Evolutionary conservation across 2,329 filamentous ascomycete species (phyloP), one percentile per base, ranked within the genome.

Genomic region (Diaporthe sp.): DNA sequence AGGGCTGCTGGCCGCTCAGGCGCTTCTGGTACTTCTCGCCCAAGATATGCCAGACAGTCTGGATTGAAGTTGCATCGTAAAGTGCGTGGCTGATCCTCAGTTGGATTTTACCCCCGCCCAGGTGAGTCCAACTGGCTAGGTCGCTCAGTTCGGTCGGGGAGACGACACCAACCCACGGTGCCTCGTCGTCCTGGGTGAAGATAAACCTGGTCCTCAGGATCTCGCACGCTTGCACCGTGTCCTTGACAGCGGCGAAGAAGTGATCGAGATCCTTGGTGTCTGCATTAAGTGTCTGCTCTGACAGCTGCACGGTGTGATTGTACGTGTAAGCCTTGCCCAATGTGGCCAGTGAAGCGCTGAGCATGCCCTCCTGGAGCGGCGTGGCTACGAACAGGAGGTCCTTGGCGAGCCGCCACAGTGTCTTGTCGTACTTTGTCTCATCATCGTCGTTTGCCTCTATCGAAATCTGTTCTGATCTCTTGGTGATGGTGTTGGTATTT

Each of bases 311-410:
- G 2, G 63, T 73, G 70, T 79, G 78, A 9, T 73, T 74, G 71
- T 79, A 79, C 2, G 68, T 77, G 74, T 79, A 79, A 17, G 78
- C 78, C 22, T 75, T 32, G 50, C 73, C 74, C 17, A 66, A 72
- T 13, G 78, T 74, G 7, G 78, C 78, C 42, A 77, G 37, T 25
- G 78, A 77, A 12, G 76, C 76, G 51, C 77, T 79, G 30, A 79
- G 77, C 78, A 79, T 79, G 44, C 78, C 78, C 70, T 79, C 76
- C 56, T 79, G 78, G 3, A 79, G 77, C 5, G 78, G 78, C 22
- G 78, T 79, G 19, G 78, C 78, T 10, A 79, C 61, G 42, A 79
- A 79, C 8, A 79, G 27, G 19, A 79, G 72, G 39, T 78, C 76
- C 8, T 63, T 59, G 5, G 78, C 76, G 1, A 79, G 72, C 6